These are phyloP conservation scores for Nemania sp. DNA, from an alignment of 2,329 filamentous ascomycete genomes.

Conservation along the genomic window DNA sequence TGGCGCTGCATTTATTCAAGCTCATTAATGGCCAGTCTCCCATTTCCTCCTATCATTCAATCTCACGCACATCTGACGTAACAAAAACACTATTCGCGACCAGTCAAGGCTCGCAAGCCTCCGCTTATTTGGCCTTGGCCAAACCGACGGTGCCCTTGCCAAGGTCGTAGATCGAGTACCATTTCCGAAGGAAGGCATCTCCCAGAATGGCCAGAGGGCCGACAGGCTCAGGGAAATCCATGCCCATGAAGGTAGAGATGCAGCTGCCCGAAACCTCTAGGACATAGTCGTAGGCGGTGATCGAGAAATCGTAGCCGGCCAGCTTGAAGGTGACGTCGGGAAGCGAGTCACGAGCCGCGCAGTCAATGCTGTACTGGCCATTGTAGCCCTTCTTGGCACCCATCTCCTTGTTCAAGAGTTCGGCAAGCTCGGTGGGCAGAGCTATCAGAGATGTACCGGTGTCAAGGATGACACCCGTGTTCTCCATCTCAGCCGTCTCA, in stretches of 20 bases:
- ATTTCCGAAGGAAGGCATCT: constrained; percentile 81
- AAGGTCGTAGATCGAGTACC: constrained; percentile 96
- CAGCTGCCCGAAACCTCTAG: constrained; percentile 93
- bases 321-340: constrained; percentile 92
- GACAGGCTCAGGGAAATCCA: constrained; percentile 85
- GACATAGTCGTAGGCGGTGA: constrained; percentile 88
- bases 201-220: constrained; percentile 94
- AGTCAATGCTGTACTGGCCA: constrained; percentile 95
- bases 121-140: constrained; percentile 73
- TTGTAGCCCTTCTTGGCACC: constrained; percentile 98
- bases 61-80: background rate
- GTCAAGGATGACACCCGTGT: constrained; percentile 95
- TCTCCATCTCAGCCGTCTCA: constrained; percentile 83
- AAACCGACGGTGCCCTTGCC: constrained; percentile 87
- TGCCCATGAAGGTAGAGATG: constrained; percentile 96
- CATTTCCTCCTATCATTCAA: constrained; percentile 1
- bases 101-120: no score
- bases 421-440: constrained; percentile 85
- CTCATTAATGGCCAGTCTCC: background rate
- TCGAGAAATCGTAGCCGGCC: constrained; percentile 89
- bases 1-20: background rate
- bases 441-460: constrained; percentile 98
- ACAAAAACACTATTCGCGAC: background rate
- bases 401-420: constrained; percentile 96
- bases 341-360: constrained; percentile 76